Conservation (phyloP, 2,329 filamentous ascomycete genomes). For the Diaporthe sp. region DNA sequence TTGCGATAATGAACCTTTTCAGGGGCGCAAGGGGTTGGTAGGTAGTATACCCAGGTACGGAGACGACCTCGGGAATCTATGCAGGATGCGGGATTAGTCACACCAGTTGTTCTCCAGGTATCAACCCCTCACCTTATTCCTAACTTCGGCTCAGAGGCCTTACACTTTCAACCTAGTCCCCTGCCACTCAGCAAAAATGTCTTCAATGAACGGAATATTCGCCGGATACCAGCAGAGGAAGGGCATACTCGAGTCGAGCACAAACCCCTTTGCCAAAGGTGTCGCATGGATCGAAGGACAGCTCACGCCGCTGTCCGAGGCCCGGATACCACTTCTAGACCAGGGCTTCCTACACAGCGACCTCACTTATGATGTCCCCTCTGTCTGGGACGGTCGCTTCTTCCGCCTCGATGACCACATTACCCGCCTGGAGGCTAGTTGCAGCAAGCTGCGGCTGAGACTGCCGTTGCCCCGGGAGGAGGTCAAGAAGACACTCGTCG, state of each 20-base stretch:
- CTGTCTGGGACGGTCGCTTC: slow-evolving; percentile 66
- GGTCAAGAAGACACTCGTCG: slow-evolving; percentile 55
- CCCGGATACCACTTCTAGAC: slow-evolving; percentile 64
- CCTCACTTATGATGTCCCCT: slow-evolving; percentile 65
- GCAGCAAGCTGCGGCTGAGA: slow-evolving; percentile 59
- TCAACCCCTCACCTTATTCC: slow-evolving; percentile 16
- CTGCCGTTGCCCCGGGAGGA: slow-evolving; percentile 57
- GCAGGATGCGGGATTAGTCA: slow-evolving; percentile 45
- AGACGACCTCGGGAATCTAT: not conserved
- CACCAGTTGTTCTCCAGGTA: not conserved
- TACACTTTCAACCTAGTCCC: not conserved
- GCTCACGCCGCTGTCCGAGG: slow-evolving; percentile 58
- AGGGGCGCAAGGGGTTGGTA: too few relatives aligned
- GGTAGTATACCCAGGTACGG: too few relatives aligned
- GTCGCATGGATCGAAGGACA: slow-evolving; percentile 59
- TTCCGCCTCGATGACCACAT: slow-evolving; percentile 67
- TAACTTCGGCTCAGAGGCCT: not conserved
- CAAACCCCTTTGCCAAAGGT: slow-evolving; percentile 57
- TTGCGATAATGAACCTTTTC: not conserved
- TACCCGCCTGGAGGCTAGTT: slow-evolving; percentile 58
- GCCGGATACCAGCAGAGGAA: slow-evolving; percentile 13
- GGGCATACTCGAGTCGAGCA: slow-evolving; percentile 45
- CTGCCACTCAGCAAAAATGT: not conserved
- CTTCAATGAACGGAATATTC: not conserved
- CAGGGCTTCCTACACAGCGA: slow-evolving; percentile 67